Percentiles rank a stretch among this genome's conserved stretches.
These are phyloP conservation scores for Lasiosphaeria hispida DNA, from an alignment of 495 filamentous ascomycete species.

Conservation along the genomic window DNA sequence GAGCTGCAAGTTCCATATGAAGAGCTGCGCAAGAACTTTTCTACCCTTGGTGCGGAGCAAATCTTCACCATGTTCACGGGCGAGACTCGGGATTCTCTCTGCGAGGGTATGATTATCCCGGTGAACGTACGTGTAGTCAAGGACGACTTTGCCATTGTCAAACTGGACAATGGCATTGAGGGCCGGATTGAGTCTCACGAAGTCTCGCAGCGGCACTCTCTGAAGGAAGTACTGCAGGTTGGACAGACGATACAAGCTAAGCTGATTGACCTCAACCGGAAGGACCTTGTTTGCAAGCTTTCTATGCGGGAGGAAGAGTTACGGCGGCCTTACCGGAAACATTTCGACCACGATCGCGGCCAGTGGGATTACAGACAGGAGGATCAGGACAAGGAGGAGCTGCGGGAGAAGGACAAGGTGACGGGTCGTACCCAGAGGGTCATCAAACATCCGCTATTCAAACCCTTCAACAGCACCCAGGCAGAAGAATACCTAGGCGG, in stretches of 20 bases:
- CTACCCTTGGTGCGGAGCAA: constrained; percentile 67
- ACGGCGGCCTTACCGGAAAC: constrained; percentile 62
- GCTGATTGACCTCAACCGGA: constrained; percentile 78
- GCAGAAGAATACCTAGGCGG: constrained; percentile 91
- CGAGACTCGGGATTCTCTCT: constrained; percentile 79
- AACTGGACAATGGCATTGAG: constrained; percentile 90
- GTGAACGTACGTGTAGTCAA: constrained; percentile 85
- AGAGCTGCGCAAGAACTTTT: constrained; percentile 82
- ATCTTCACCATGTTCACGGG: constrained; percentile 97
- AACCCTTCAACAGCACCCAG: constrained; percentile 85
- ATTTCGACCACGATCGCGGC: constrained; percentile 64
- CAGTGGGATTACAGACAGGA: constrained; percentile 89
- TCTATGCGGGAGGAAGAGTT: constrained; percentile 79
- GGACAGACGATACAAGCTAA: constrained; percentile 87
- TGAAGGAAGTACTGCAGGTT: constrained; percentile 58
- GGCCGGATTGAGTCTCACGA: constrained; percentile 75
- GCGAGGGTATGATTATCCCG: constrained; percentile 85
- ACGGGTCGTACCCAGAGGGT: constrained; percentile 84
- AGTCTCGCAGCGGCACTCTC: constrained; percentile 59
- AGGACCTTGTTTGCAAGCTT: constrained; percentile 75
- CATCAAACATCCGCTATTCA: constrained; percentile 95
- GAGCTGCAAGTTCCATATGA: constrained; percentile 92
- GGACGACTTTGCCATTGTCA: constrained; percentile 87
- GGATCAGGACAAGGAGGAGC: constrained; percentile 68
- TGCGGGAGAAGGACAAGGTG: constrained; percentile 76